Evolutionary conservation across 2,329 filamentous ascomycete genomes (phyloP), one percentile per base, ranked within the genome.

Genomic region (Hymenoscyphus albidus): DNA sequence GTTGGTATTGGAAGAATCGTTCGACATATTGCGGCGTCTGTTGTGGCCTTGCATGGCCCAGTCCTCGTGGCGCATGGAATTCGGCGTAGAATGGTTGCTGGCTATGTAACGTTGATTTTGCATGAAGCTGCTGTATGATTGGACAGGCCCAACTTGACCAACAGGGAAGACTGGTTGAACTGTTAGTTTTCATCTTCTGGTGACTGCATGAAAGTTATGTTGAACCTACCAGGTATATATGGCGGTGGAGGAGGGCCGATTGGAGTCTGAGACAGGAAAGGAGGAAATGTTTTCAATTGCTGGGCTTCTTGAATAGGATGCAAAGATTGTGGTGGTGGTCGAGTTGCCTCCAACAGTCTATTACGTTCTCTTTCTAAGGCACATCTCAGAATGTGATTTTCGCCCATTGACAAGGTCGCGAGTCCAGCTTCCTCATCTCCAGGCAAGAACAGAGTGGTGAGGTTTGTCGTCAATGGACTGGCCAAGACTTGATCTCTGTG

Each of bases 11-110:
- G 22, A n/a, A 31, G 62, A 64, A 3, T 67, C 67, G 31, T 59
- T 67, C 1, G 67, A 69, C 63, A 57, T 66, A 13, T 60, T 63
- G 55, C 67, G 62, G 55, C 64, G 44, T 44, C 67, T 22, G n/a
- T 64, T 42, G 5, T 48, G 32, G 14, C 10, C 48, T 16, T 31
- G 57, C 35, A 60, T 60, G n/a, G 51, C 58, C 56, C 42, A 32
- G 10, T 51, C 42, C 31, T 61, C 27, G n/a, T 61, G 31, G 7
- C 40, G 31, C 18, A 51, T 35, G 31, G 57, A 58, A 27, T 38
- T 22, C 42, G 42, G 54, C 7, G 40, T 13, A 22, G 40, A 16
- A 38, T 12, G 22, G 4, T 35, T 39, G 16, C 27, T 44, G 35
- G 31, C 31, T 6, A 59, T 48, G 16, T 62, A 54, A 57, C 38